A percentile compares a stretch with the other conserved stretches of the same genome.
These are phyloP conservation scores for Penstemon newberryi DNA, from an alignment of 257 asterid species.

Conservation along the genomic window DNA sequence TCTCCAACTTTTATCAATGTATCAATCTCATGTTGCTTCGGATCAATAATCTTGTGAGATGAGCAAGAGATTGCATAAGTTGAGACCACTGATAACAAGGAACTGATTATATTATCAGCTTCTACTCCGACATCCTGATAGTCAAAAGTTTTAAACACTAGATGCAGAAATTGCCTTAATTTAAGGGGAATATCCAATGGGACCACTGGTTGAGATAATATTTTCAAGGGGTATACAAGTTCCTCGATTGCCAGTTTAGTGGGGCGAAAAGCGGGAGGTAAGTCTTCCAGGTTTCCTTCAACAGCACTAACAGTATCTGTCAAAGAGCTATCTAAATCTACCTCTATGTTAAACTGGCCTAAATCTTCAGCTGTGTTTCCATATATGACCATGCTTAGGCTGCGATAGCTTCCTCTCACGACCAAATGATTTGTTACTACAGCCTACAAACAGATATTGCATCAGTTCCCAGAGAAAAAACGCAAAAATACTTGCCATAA, in stretches of 20 bases:
- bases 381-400: constrained; percentile 93
- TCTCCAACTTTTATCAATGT: constrained; percentile 35
- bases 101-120: constrained; percentile 53
- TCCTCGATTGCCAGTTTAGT: constrained; percentile 62
- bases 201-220: constrained; percentile 51
- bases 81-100: constrained; percentile 61
- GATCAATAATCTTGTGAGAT: constrained; percentile 33
- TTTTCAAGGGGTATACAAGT: constrained; percentile 56
- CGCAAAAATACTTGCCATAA: constrained; percentile 9
- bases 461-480: constrained; percentile 18
- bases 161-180: constrained; percentile 53
- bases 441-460: constrained; percentile 52
- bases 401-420: constrained; percentile 93
- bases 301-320: constrained; percentile 65
- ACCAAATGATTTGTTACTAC: constrained; percentile 92
- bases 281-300: constrained; percentile 91
- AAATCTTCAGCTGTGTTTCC: constrained; percentile 94
- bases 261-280: constrained; percentile 84
- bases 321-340: constrained; percentile 80
- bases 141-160: constrained; percentile 53
- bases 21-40: constrained; percentile 35
- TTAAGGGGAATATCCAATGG: constrained; percentile 59
- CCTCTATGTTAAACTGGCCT: constrained; percentile 94
- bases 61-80: constrained; percentile 42
- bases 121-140: constrained; percentile 50